Evolutionary conservation across 768 basidiomycete genomes (phyloP), one percentile per base, ranked within the genome.

Genomic region (Mycena alexandri): DNA sequence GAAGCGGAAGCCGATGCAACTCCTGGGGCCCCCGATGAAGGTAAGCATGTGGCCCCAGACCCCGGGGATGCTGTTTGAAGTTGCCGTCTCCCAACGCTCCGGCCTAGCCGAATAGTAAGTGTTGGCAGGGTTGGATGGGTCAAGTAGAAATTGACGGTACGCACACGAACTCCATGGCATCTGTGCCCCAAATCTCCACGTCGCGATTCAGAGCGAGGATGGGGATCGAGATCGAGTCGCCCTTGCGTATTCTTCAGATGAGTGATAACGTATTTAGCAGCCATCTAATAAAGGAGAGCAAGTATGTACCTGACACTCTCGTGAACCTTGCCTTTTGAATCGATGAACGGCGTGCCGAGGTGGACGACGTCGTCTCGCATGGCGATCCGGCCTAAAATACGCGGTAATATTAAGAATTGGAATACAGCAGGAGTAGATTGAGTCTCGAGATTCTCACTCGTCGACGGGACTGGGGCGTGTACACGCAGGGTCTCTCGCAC

Each of bases 21-120:
- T 76, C 14, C 79, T 78, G 5, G 83, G 80, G 21, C 85, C 85
- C 29, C 80, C 82, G 2, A 81, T 47, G 77, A 86, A 86, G 3
- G 80, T 77, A 46, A 84, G 51, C 29, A 80, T 44, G 69, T 82
- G 74, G 5, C 78, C 73, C 76, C 77, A 82, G 5, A 84, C 74
- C 8, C 83, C 81, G 9, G 85, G 85, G 22, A 84, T 68, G 8
- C 61, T 72, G 2, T 75, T 76, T 0, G 56, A 29, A 9, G 75
- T 76, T 0, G 54, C 21, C 8, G 75, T 50, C 7, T 69, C 61
- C 85, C 85, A 86, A 0, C 85, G 78, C 55, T 86, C 84, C 0
- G 85, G 85, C 42, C 83, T 85, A 38, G 14, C 6, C 29, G 29
- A 38, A 38, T 11, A 11, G 14, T 38, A 38, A 10, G 14, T 38